Conservation (phyloP, 371 early-diverging fungal genomes). For the Encephalitozoon intestinalis region DNA sequence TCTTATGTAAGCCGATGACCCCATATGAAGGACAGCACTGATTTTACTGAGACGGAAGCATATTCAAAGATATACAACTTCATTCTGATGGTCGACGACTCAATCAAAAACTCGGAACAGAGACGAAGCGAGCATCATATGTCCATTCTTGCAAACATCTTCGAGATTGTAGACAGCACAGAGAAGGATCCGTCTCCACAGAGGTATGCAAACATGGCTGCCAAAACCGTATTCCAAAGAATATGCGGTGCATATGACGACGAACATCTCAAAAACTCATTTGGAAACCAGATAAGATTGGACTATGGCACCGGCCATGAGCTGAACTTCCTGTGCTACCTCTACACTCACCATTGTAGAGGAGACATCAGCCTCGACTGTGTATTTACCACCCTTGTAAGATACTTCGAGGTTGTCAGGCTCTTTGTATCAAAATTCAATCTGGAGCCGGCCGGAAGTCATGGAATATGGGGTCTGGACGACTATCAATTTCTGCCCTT, state of each 20-base stretch:
- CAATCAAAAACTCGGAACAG: not conserved
- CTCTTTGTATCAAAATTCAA: conserved; percentile 77
- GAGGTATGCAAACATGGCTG: conserved; percentile 44
- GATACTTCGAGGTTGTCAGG: conserved; percentile 77
- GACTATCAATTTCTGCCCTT: conserved; percentile 95
- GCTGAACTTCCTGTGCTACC: conserved; percentile 79
- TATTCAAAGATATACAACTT: conserved; percentile 23
- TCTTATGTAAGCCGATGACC: not conserved
- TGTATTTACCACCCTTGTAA: conserved; percentile 66
- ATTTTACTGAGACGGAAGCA: conserved; percentile 9
- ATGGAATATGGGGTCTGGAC: conserved; percentile 96
- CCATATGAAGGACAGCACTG: not conserved
- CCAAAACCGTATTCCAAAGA: conserved; percentile 11
- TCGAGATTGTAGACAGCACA: conserved; percentile 1
- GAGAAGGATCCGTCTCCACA: not conserved
- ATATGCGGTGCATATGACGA: not conserved
- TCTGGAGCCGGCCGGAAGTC: conserved; percentile 94
- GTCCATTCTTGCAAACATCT: not conserved
- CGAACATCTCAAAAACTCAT: conserved; percentile 72
- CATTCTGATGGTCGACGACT: conserved; percentile 5
- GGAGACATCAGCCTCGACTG: conserved; percentile 32
- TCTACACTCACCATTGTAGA: conserved; percentile 62
- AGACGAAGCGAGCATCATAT: not conserved
- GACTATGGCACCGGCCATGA: conserved; percentile 99
- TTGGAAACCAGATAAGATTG: conserved; percentile 84